Percentiles rank a stretch among this genome's conserved stretches.
Evolutionary conservation across 331 rosid species (phyloP).

Genomic region (Erythrophleum ivorense): DNA sequence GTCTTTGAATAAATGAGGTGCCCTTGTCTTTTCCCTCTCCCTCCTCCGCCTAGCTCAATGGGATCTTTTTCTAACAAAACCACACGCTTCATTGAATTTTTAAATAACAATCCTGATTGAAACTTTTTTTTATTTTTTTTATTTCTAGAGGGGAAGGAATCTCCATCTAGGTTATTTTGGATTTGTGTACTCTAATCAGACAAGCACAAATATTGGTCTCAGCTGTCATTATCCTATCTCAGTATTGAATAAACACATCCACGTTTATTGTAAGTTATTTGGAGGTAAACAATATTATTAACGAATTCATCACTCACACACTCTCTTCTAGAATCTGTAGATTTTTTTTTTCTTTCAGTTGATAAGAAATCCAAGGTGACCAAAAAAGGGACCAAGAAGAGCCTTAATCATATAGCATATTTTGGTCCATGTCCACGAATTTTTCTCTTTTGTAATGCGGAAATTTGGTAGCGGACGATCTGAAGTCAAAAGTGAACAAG

Average conservation of each 20-base stretch:
- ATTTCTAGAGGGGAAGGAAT: not conserved
- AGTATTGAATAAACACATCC: not conserved
- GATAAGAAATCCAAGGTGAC: conserved; percentile 1
- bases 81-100: conserved; percentile 17
- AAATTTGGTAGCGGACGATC: conserved; percentile 30
- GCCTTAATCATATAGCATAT: not conserved
- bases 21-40: conserved; percentile 10
- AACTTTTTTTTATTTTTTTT: not conserved
- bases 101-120: not conserved
- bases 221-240: not conserved
- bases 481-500: conserved; percentile 41
- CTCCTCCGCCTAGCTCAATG: not conserved
- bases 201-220: not conserved
- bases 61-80: conserved; percentile 19
- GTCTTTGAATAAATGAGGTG: conserved; percentile 22
- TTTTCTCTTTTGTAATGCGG: not conserved
- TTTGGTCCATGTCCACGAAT: not conserved
- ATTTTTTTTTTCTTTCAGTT: not conserved
- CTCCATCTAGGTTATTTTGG: not conserved
- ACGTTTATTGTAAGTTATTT: conserved; percentile 5
- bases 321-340: not conserved
- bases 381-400: conserved; percentile 25
- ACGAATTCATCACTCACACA: not conserved
- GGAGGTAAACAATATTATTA: not conserved
- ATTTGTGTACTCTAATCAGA: not conserved